Base-by-base conservation (phyloP, 495 filamentous ascomycete genomes). In the Rhypophila decipiens region DNA sequence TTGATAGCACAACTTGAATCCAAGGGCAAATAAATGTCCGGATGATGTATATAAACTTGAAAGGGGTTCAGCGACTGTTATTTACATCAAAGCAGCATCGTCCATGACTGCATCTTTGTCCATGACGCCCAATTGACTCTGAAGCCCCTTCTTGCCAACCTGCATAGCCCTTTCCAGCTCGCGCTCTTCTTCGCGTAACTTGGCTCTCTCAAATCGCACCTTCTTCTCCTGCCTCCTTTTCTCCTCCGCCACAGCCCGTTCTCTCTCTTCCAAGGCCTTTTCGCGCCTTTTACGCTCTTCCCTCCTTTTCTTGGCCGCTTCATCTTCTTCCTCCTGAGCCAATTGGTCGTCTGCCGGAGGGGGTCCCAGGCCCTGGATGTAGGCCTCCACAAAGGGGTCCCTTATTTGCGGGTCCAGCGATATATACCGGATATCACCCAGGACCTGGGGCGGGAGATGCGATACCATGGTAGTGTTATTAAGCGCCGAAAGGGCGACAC, bases 81-180 rank as follows among this genome's bases (percentile, higher is more conserved):
- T n/a, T n/a, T n/a, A n/a, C n/a, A n/a, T n/a, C n/a, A n/a, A n/a
- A n/a, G n/a, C n/a, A n/a, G n/a, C n/a, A n/a, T n/a, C n/a, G n/a
- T n/a, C n/a, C n/a, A n/a, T n/a, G n/a, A n/a, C n/a, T n/a, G n/a
- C n/a, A n/a, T n/a, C n/a, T n/a, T n/a, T n/a, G n/a, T n/a, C 39
- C 24, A 36, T 52, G 50, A 21, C 18, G 2, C 5, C 38, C 17
- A 89, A 64, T 58, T 89, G 80, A 33, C 78, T 80, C 31, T 77
- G 73, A 33, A 91, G 54, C 17, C 88, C 87, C 44, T 78, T 80
- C 63, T 86, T 91, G 17, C 75, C 74, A 15, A 93, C 73, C 24
- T 72, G 79, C 84, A 91, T 88, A 12, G 89, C 89, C 50, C 76
- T 74, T 56, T 90, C 78, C 24, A 96, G 64, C 60, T 95, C 87